Conservation (phyloP, 805 yeast genomes). For the Saccharomycopsis sp. region DNA sequence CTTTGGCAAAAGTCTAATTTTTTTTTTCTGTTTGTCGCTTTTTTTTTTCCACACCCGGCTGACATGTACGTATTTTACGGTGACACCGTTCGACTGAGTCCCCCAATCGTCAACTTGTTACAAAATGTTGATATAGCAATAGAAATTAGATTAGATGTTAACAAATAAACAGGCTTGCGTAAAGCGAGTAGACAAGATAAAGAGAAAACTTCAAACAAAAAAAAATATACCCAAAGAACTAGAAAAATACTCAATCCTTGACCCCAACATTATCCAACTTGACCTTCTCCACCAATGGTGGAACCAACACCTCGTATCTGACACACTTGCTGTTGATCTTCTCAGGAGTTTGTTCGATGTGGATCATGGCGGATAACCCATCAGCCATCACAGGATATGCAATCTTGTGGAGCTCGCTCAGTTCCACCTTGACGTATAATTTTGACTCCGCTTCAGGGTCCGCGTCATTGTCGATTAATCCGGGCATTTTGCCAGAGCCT, state of each 20-base stretch:
- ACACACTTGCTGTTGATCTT: conserved; percentile 34
- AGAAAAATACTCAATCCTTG: background rate
- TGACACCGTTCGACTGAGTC: no score
- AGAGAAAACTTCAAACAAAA: background rate
- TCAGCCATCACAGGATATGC: conserved; percentile 39
- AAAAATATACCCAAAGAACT: background rate
- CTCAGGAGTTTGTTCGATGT: conserved; percentile 38
- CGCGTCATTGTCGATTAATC: conserved; percentile 25
- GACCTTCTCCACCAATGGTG: conserved; percentile 32
- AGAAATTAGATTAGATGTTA: no score
- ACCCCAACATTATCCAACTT: conserved; percentile 22
- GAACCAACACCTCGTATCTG: conserved; percentile 44
- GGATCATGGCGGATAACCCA: conserved; percentile 42
- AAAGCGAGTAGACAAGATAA: background rate
- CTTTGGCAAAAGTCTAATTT: no score
- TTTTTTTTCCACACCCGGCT: no score
- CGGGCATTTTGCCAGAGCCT: conserved; percentile 30
- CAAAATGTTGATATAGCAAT: no score
- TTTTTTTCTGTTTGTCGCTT: no score
- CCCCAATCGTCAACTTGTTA: no score
- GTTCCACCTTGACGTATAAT: conserved; percentile 4
- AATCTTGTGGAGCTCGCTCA: conserved; percentile 9
- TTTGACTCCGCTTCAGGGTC: conserved; percentile 12
- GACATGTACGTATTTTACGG: no score
- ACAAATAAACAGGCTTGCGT: no score